These are phyloP conservation scores for Metrosideros polymorpha DNA, from an alignment of 441 rosid genomes.

Conservation along the genomic window DNA sequence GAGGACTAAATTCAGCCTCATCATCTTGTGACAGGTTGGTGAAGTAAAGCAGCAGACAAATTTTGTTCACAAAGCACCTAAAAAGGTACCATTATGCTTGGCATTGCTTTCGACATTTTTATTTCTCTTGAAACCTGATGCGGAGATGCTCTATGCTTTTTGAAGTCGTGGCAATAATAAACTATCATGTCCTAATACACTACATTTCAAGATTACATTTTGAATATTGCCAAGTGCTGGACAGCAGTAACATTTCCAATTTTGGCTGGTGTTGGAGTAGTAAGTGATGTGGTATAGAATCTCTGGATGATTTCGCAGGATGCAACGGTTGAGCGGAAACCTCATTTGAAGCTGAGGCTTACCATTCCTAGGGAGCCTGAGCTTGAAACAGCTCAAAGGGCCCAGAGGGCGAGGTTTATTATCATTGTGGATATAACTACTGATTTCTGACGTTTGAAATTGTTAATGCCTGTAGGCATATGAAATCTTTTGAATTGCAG, in stretches of 20 bases:
- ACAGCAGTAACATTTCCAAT: background rate
- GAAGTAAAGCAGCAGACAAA: conserved; percentile 54
- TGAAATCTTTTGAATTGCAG: conserved; percentile 30
- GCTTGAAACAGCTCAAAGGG: conserved; percentile 81
- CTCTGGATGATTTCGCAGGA: conserved; percentile 39
- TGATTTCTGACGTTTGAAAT: background rate
- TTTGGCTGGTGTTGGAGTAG: background rate
- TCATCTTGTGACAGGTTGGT: conserved; percentile 39
- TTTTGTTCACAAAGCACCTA: conserved; percentile 75
- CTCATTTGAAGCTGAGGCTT: conserved; percentile 35
- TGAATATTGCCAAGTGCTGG: conserved; percentile 1
- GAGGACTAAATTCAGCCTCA: background rate
- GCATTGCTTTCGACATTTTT: background rate
- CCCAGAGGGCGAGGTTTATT: conserved; percentile 63
- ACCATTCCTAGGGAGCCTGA: conserved; percentile 93
- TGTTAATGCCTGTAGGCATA: background rate
- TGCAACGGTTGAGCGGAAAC: conserved; percentile 25
- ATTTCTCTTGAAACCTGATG: background rate
- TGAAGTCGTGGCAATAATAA: too few relatives aligned
- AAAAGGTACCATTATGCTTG: conserved; percentile 32
- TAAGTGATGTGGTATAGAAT: background rate
- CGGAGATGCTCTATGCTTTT: background rate
- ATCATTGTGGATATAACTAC: background rate
- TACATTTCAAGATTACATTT: background rate
- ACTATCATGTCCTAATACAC: background rate